Percentiles rank a stretch among this genome's conserved stretches.
These are phyloP conservation scores for Nakazawaea holstii DNA, from an alignment of 805 yeast species.

Conservation along the genomic window DNA sequence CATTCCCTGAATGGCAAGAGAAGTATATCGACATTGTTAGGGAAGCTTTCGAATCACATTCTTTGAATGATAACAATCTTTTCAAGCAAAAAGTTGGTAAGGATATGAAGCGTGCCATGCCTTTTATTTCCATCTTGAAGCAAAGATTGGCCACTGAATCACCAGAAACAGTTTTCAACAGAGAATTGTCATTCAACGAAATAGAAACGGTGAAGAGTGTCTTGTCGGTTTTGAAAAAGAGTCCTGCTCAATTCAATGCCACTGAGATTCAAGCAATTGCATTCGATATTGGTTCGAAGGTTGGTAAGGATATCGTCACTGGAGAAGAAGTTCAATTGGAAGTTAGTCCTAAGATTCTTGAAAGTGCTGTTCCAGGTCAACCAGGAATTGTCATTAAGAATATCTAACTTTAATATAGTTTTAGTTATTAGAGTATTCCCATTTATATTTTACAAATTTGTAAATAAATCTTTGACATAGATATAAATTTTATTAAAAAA, in stretches of 20 bases:
- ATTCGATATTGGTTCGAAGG: constrained; percentile 55
- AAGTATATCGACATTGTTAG: constrained; percentile 63
- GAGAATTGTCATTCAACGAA: constrained; percentile 84
- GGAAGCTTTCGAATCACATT: constrained; percentile 60
- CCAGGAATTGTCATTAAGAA: constrained; percentile 83
- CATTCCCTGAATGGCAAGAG: constrained; percentile 74
- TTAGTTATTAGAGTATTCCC: constrained; percentile 6
- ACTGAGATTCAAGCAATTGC: constrained; percentile 54
- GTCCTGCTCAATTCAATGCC: constrained; percentile 57
- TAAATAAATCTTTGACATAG: not conserved
- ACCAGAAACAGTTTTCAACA: constrained; percentile 78
- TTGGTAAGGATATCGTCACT: constrained; percentile 61
- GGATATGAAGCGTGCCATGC: constrained; percentile 98
- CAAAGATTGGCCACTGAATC: constrained; percentile 68
- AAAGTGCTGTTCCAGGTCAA: constrained; percentile 84
- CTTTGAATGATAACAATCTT: constrained; percentile 58
- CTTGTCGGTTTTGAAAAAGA: constrained; percentile 49
- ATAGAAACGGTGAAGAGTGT: constrained; percentile 55
- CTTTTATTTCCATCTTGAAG: constrained; percentile 83
- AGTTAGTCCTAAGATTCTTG: constrained; percentile 63
- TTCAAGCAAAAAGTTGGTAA: constrained; percentile 66
- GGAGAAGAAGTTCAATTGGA: constrained; percentile 67
- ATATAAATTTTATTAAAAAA: too few relatives aligned
- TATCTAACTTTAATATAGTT: constrained; percentile 26
- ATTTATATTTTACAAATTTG: too few relatives aligned